Percentiles rank a stretch among this genome's conserved stretches.
Conservation (phyloP, 2,329 filamentous ascomycete genomes). For the Lasiodiplodia gonubiensis region DNA sequence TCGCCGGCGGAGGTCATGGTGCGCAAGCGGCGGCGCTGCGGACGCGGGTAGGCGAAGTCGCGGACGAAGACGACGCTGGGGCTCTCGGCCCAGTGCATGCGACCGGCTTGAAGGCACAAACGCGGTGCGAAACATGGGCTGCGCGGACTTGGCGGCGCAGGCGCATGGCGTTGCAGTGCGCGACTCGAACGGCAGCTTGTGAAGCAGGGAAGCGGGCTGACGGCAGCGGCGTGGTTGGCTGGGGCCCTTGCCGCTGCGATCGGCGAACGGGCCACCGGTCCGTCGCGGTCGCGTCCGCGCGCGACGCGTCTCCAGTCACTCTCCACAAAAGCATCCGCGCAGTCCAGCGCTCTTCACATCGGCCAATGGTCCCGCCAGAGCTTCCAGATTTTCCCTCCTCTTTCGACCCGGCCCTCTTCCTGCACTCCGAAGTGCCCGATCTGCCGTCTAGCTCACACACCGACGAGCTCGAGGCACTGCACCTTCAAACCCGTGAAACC, state of each 20-base stretch:
- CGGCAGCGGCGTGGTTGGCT: neutral
- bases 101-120: constrained; percentile 15
- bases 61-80: constrained; percentile 39
- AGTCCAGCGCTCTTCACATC: constrained; percentile 60
- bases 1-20: constrained; percentile 50
- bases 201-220: neutral
- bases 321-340: constrained; percentile 61
- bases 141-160: constrained; percentile 12
- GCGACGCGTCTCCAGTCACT: constrained; percentile 13
- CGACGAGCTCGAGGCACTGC: constrained; percentile 56
- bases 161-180: constrained; percentile 20
- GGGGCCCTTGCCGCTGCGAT: neutral
- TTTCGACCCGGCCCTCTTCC: constrained; percentile 58
- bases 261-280: neutral
- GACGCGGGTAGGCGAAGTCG: constrained; percentile 53
- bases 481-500: constrained; percentile 49
- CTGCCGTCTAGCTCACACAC: constrained; percentile 41
- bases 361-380: constrained; percentile 33
- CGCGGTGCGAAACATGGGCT: constrained; percentile 10
- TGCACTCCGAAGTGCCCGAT: constrained; percentile 52
- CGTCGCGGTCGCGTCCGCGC: constrained; percentile 2
- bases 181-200: neutral
- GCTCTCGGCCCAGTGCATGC: constrained; percentile 27
- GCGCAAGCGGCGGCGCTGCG: constrained; percentile 46
- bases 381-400: constrained; percentile 45